These are phyloP conservation scores for Cercospora beticola DNA, from an alignment of 2,329 filamentous ascomycete genomes.

Conservation along the genomic window DNA sequence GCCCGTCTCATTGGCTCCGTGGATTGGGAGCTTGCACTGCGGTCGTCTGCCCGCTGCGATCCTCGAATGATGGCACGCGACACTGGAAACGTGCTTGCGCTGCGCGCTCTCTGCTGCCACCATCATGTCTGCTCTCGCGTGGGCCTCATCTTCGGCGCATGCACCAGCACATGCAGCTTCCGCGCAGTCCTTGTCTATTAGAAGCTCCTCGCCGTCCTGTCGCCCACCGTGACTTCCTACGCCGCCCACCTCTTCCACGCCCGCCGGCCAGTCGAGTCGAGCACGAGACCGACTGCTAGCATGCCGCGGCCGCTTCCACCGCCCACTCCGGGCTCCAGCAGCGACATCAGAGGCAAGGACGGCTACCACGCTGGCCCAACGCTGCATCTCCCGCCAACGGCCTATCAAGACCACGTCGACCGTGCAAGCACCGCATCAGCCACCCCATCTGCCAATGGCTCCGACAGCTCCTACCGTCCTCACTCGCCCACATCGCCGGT, in stretches of 20 bases:
- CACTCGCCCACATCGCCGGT: conserved; percentile 46
- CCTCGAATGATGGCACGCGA: conserved; percentile 22
- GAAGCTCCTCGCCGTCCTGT: conserved; percentile 8
- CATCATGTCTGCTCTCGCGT: conserved; percentile 7
- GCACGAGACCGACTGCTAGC: conserved; percentile 2
- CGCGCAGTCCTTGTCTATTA: conserved; percentile 1
- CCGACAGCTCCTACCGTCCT: conserved; percentile 46
- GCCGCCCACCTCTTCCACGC: conserved; percentile 31
- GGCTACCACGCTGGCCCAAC: conserved; percentile 63
- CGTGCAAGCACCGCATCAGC: conserved; percentile 50
- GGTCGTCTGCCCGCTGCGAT: not conserved
- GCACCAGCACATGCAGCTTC: conserved; percentile 5
- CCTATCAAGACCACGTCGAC: conserved; percentile 51
- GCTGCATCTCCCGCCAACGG: conserved; percentile 76
- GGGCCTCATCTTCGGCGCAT: conserved; percentile 15
- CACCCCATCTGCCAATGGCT: conserved; percentile 49
- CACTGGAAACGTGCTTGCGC: conserved; percentile 19
- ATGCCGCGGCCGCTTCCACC: conserved; percentile 69
- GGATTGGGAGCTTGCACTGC: not conserved
- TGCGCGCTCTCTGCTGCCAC: conserved; percentile 10
- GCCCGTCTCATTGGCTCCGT: conserved; percentile 5
- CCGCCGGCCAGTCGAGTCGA: conserved; percentile 29
- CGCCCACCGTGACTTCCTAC: conserved; percentile 34
- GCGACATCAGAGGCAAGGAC: conserved; percentile 72
- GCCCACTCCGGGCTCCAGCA: conserved; percentile 76